Conservation (phyloP, 371 early-diverging fungal species). For the Lichtheimia ramosa region DNA sequence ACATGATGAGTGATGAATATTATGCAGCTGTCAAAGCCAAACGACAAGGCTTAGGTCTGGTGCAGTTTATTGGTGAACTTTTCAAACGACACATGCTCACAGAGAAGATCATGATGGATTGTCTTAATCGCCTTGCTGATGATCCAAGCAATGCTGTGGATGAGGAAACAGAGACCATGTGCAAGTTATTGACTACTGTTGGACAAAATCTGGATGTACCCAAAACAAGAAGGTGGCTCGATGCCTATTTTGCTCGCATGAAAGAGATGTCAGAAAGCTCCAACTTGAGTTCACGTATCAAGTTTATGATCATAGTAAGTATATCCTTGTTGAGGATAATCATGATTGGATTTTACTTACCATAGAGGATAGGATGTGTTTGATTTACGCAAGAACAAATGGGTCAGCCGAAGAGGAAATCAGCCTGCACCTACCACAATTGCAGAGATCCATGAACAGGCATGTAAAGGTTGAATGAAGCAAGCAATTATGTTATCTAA, state of each 20-base stretch:
- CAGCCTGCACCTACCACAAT: slow-evolving; percentile 82
- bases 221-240: slow-evolving; percentile 59
- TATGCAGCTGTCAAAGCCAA: slow-evolving; percentile 88
- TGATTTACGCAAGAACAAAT: slow-evolving; percentile 81
- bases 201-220: slow-evolving; percentile 66
- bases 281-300: slow-evolving; percentile 80
- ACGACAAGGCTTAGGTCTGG: slow-evolving; percentile 91
- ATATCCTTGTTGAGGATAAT: not conserved
- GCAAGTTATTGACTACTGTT: slow-evolving; percentile 86
- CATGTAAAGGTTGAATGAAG: not conserved
- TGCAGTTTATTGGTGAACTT: slow-evolving; percentile 93
- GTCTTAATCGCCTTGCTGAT: slow-evolving; percentile 72
- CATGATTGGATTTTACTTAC: not conserved
- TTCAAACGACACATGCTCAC: slow-evolving; percentile 87
- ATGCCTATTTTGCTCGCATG: slow-evolving; percentile 80
- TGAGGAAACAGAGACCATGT: slow-evolving; percentile 91
- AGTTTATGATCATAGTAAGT: slow-evolving; percentile 81
- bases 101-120: slow-evolving; percentile 87
- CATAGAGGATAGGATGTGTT: slow-evolving; percentile 66
- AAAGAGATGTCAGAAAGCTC: slow-evolving; percentile 57
- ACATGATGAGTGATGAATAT: slow-evolving; percentile 75
- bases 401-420: slow-evolving; percentile 64
- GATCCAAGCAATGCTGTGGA: slow-evolving; percentile 82
- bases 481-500: not conserved
- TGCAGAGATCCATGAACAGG: slow-evolving; percentile 84